Percentiles rank a stretch among this genome's conserved stretches.
Conservation (phyloP, 257 asterid genomes). For the Echium plantagineum region DNA sequence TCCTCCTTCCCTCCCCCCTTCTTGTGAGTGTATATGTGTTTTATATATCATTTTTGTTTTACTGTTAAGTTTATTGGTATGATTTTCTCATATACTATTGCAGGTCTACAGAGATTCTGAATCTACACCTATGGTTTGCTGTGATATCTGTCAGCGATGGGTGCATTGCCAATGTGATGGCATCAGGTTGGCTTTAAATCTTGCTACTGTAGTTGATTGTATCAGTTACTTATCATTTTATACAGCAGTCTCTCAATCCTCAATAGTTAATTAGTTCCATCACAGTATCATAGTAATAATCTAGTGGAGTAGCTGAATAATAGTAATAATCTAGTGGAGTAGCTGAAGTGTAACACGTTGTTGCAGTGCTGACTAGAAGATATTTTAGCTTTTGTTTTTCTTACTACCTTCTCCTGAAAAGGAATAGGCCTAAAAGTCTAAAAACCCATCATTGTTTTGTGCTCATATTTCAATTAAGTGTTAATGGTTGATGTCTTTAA, state of each 20-base stretch:
- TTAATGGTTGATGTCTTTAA: too few relatives aligned
- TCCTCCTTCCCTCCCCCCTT: background rate
- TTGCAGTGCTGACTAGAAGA: too few relatives aligned
- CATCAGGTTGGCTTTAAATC: conserved; percentile 51
- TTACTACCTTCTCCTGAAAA: too few relatives aligned
- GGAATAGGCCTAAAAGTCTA: background rate
- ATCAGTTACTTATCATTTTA: background rate
- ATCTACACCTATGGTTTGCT: conserved; percentile 98
- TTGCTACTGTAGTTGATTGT: conserved; percentile 7
- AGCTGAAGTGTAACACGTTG: too few relatives aligned
- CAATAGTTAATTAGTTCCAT: background rate
- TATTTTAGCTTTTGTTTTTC: too few relatives aligned
- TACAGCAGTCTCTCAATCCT: background rate
- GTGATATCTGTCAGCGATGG: conserved; percentile 95
- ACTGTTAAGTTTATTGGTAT: too few relatives aligned
- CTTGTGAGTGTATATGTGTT: background rate
- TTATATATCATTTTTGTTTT: background rate
- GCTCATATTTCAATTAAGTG: too few relatives aligned
- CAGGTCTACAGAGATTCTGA: conserved; percentile 99
- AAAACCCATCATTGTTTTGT: too few relatives aligned
- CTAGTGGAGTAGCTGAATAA: too few relatives aligned
- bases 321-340: too few relatives aligned
- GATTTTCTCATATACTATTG: conserved; percentile 12
- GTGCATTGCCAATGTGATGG: conserved; percentile 97
- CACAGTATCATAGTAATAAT: background rate